Evolutionary conservation across 768 basidiomycete species (phyloP), one percentile per base, ranked within the genome.

Genomic region (Rhizopogon vinicolor): DNA sequence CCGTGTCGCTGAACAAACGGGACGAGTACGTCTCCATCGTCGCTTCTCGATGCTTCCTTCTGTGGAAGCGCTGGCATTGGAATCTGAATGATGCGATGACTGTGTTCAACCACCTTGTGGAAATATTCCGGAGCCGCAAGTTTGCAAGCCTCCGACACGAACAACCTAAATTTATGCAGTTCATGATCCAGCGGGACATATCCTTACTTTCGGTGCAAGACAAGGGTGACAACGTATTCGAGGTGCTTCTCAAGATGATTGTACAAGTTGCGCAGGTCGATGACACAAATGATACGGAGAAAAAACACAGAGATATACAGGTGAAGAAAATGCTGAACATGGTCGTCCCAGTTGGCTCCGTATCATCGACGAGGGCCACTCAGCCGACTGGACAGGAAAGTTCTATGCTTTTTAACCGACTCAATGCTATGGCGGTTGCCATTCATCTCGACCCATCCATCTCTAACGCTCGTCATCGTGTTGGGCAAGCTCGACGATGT

Each of bases 51-150:
- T 93, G 91, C 66, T 80, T 89, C 53, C 72, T 83, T n/a, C 69
- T 98, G 43, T 84, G 79, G 63, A 76, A 78, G 29, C 75, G 77
- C n/a, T 97, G 93, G 91, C 66, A 75, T 25, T 98, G 95, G 95
- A 63, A 66, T 12, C 74, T 91, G 29, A 72, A 79, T 13, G 77
- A 81, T 16, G 80, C 84, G 2, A 78, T 77, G 10, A 63, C 63
- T 5, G 70, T 92, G 55, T 81, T 96, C 63, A 79, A 78, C 51
- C 75, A 78, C 19, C 75, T 97, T 5, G 80, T 80, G 25, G 80
- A 83, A 29, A 80, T 93, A 9, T 93, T 97, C 71, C 81, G 83
- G 51, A 84, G 80, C 42, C 84, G 94, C 16, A 82, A 85, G 44
- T 91, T 91, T 58, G 78, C 82, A 8, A 89, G 90, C 66, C 77